Evolutionary conservation across 257 asterid genomes (phyloP), one percentile per base, ranked within the genome.

Genomic region (Craterostigma plantagineum): DNA sequence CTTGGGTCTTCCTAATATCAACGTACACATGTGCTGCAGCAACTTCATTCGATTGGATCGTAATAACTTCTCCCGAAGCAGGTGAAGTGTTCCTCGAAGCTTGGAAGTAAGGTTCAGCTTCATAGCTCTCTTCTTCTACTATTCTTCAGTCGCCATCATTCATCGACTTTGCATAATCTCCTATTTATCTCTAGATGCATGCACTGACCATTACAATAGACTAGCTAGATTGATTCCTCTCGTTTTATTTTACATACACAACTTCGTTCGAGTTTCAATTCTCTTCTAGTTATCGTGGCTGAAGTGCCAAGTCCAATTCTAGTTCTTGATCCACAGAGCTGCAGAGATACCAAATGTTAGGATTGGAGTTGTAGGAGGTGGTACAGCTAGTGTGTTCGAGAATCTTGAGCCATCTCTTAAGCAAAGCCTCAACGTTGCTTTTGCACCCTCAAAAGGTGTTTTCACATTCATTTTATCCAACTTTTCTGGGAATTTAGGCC

Each of bases 21-120:
- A n/a, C n/a, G n/a, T n/a, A n/a, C n/a, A n/a, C n/a, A n/a, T n/a
- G n/a, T n/a, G n/a, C n/a, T 42, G 60, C 87, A 71, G 93, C 64
- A 43, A 59, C 65, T 48, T 50, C 57, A 9, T 81, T 77, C 65
- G 92, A 77, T 63, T 81, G 94, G 92, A 66, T 81, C 45, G 62
- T 75, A 56, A 64, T 77, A 57, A 81, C 92, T 57, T 81, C 94
- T 52, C 94, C 94, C 12, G 94, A 81, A 63, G 94, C 92, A 0
- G 92, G 78, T 40, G 54, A 14, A 37, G 94, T 81, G 52, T 81
- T 81, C 53, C 80, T 81, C 49, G 83, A 77, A 48, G 80, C 87
- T 48, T 81, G 94, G 94, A 72, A 55, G 93, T 81, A 74, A 77
- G 90, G 45, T 16, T 53, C 52, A 44, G 49, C 38, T 41, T 30